phyloP scores from a whole-genome alignment of 2,329 filamentous ascomycete genomes.

The Pyrenophora graminea region DNA sequence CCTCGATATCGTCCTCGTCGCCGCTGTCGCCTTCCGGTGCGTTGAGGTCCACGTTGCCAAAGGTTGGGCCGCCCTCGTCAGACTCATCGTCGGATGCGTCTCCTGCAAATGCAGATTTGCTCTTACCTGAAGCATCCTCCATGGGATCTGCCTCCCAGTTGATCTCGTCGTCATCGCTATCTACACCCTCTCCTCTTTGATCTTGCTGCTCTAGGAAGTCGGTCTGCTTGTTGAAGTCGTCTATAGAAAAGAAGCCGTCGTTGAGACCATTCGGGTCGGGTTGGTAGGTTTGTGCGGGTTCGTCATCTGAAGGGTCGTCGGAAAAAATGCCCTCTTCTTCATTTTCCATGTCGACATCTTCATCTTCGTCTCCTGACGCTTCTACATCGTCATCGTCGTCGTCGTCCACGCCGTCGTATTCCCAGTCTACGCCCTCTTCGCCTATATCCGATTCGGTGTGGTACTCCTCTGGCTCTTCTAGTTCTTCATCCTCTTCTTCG shows the following conservation, averaged over 20 bases:
- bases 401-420: constrained; percentile 40
- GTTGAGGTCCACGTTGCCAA: constrained; percentile 77
- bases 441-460: constrained; percentile 35
- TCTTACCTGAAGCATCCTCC: constrained; percentile 40
- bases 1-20: constrained; percentile 63
- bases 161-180: constrained; percentile 76
- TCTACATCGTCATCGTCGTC: constrained; percentile 36
- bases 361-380: background rate
- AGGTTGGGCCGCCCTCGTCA: constrained; percentile 78
- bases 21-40: constrained; percentile 72
- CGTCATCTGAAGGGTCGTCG: constrained; percentile 51
- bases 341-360: constrained; percentile 39
- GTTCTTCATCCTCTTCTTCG: constrained; percentile 41
- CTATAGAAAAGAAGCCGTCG: constrained; percentile 97
- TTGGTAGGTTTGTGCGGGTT: constrained; percentile 61
- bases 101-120: constrained; percentile 35
- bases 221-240: constrained; percentile 93
- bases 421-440: constrained; percentile 43
- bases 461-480: constrained; percentile 37
- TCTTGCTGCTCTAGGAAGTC: constrained; percentile 89
- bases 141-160: constrained; percentile 86
- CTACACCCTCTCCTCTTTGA: constrained; percentile 72
- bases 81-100: constrained; percentile 61
- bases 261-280: constrained; percentile 85
- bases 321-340: constrained; percentile 40